Evolutionary conservation across 768 basidiomycete species (phyloP).

Genomic region (Pleurotus giganteus): DNA sequence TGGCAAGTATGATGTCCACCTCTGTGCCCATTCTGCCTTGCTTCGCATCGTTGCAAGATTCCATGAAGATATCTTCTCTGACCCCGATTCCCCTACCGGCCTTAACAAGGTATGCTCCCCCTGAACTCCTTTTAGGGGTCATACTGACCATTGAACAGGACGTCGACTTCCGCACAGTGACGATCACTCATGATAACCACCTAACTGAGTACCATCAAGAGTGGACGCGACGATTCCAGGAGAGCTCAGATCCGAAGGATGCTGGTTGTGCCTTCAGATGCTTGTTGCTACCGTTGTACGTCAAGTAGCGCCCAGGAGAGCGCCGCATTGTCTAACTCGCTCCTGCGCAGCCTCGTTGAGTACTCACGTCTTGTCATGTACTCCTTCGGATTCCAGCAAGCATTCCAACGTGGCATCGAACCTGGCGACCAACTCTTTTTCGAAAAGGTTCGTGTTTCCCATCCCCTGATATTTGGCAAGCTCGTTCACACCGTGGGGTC

Average conservation of each 20-base stretch:
- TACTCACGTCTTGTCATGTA: slow-evolving; percentile 85
- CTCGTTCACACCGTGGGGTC: no score
- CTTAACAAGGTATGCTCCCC: slow-evolving; percentile 56
- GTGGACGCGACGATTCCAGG: slow-evolving; percentile 57
- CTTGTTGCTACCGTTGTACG: slow-evolving; percentile 72
- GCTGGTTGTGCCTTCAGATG: slow-evolving; percentile 58
- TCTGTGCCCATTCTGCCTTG: slow-evolving; percentile 70
- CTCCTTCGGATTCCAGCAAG: slow-evolving; percentile 85
- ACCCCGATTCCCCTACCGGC: slow-evolving; percentile 63
- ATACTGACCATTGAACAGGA: slow-evolving; percentile 32
- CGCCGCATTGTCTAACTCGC: neutral
- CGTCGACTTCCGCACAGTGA: slow-evolving; percentile 67
- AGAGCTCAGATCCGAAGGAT: slow-evolving; percentile 61
- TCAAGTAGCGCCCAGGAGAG: slow-evolving; percentile 1
- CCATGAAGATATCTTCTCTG: slow-evolving; percentile 76
- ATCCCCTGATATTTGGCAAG: slow-evolving; percentile 11
- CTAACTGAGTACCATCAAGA: slow-evolving; percentile 63
- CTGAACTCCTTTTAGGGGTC: neutral
- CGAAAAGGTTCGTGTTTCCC: slow-evolving; percentile 46
- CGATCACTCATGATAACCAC: slow-evolving; percentile 55
- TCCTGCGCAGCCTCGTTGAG: slow-evolving; percentile 53
- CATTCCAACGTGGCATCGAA: slow-evolving; percentile 68
- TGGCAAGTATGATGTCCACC: slow-evolving; percentile 66
- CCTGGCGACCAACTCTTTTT: slow-evolving; percentile 65
- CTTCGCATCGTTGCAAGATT: slow-evolving; percentile 70